Conservation (phyloP, 2,329 filamentous ascomycete genomes). For the Trichoderma sp. region DNA sequence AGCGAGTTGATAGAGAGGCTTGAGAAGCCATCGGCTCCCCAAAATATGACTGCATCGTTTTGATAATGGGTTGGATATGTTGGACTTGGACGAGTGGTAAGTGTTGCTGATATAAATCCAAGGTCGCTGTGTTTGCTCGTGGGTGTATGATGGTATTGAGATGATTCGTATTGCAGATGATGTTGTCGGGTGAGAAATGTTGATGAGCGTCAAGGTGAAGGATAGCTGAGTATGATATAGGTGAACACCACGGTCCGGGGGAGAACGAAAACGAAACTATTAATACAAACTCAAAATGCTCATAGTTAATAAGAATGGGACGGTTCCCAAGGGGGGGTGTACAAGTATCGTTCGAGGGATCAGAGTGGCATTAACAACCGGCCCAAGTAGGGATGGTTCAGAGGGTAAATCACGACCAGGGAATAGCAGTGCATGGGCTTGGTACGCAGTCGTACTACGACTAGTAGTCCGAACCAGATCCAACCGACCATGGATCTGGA, state of each 20-base stretch:
- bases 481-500: conserved; percentile 38
- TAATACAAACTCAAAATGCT: conserved; percentile 9
- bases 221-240: conserved; percentile 10
- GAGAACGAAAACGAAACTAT: conserved; percentile 15
- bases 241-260: conserved; percentile 4
- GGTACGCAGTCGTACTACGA: conserved; percentile 24
- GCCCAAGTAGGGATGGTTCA: conserved; percentile 34
- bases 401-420: conserved; percentile 37
- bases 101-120: background rate
- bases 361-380: conserved; percentile 31
- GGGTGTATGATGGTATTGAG: background rate
- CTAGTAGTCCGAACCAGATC: conserved; percentile 32
- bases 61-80: conserved; percentile 5
- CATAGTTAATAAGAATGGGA: conserved; percentile 14
- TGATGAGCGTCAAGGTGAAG: background rate
- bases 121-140: background rate
- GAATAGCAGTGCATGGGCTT: conserved; percentile 23
- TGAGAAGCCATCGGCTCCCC: conserved; percentile 28
- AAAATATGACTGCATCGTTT: conserved; percentile 36
- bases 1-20: conserved; percentile 27
- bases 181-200: background rate
- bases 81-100: background rate
- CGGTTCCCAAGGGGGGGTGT: conserved; percentile 22
- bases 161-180: background rate
- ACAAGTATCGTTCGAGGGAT: conserved; percentile 29